Evolutionary conservation across 2,329 filamentous ascomycete species (phyloP).

Genomic region (Dothideomycetes sp.): DNA sequence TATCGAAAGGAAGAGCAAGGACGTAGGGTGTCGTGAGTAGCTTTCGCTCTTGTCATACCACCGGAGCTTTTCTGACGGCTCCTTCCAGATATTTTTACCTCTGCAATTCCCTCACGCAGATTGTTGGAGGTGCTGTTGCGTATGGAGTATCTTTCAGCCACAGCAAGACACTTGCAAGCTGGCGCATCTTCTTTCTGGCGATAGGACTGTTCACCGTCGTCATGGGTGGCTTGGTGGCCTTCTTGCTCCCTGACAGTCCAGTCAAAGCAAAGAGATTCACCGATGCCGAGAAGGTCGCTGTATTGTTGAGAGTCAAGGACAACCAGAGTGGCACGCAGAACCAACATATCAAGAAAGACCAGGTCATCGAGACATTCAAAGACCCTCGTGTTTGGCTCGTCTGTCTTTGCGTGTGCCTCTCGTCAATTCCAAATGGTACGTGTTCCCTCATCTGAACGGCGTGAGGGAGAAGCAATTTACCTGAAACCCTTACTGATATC

Average conservation of each 20-base stretch:
- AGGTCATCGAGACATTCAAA: slow-evolving; percentile 11
- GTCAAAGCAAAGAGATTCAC: slow-evolving; percentile 23
- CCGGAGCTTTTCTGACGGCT: too few relatives aligned
- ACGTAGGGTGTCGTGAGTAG: too few relatives aligned
- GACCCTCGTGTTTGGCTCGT: slow-evolving; percentile 22
- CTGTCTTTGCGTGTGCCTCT: slow-evolving; percentile 22
- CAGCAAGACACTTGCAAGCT: slow-evolving; percentile 22
- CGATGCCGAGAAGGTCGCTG: slow-evolving; percentile 22
- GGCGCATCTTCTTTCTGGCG: slow-evolving; percentile 34
- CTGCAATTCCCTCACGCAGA: too few relatives aligned
- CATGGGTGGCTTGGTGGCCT: slow-evolving; percentile 17
- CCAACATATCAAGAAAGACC: slow-evolving; percentile 10
- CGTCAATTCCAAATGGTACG: slow-evolving; percentile 30
- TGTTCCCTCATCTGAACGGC: slow-evolving; percentile 32
- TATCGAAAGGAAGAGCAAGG: too few relatives aligned
- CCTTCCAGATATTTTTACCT: too few relatives aligned
- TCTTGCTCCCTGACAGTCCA: slow-evolving; percentile 25
- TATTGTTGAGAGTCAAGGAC: slow-evolving; percentile 7
- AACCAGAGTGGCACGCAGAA: slow-evolving; percentile 12
- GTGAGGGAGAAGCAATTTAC: too few relatives aligned
- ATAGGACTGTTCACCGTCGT: slow-evolving; percentile 27
- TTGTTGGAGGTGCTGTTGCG: too few relatives aligned
- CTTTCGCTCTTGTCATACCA: too few relatives aligned
- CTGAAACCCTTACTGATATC: too few relatives aligned
- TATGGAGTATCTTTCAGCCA: slow-evolving; percentile 26